phyloP scores from a whole-genome alignment of 1,284 basidiomycete species.

The Wallemia ichthyophaga region DNA sequence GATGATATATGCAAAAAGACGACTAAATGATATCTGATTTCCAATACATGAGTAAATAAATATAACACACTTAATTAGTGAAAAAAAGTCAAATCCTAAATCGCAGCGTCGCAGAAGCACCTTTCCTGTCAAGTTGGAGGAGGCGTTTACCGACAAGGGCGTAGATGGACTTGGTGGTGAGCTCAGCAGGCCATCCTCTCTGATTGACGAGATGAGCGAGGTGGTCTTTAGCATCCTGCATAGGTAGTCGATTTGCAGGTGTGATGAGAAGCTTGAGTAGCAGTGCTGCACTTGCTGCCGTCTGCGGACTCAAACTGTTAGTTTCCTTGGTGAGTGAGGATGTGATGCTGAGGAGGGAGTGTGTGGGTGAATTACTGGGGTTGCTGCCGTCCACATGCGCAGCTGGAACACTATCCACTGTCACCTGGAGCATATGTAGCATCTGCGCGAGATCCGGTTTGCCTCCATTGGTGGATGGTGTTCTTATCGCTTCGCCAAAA shows the following conservation, averaged over 20 bases:
- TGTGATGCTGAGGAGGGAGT: neutral
- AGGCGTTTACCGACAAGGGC: neutral
- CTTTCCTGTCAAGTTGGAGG: neutral
- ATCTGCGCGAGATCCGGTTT: neutral
- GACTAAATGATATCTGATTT: too few species aligned
- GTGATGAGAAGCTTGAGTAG: neutral
- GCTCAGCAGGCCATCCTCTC: neutral
- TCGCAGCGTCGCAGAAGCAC: neutral
- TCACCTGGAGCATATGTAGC: neutral
- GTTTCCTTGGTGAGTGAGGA: neutral
- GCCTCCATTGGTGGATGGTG: neutral
- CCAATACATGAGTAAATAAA: too few species aligned
- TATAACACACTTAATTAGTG: too few species aligned
- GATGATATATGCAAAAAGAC: too few species aligned
- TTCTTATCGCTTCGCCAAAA: neutral
- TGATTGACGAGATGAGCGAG: neutral
- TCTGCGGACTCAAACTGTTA: neutral
- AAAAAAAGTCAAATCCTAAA: neutral
- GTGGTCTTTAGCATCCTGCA: neutral
- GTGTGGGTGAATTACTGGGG: neutral
- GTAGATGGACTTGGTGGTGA: neutral
- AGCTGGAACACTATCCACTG: neutral
- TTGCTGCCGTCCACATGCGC: too few species aligned
- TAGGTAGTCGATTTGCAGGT: neutral
- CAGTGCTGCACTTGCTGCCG: neutral